phyloP scores from a whole-genome alignment of 2,329 filamentous ascomycete species.

The Ophiostoma montium region DNA sequence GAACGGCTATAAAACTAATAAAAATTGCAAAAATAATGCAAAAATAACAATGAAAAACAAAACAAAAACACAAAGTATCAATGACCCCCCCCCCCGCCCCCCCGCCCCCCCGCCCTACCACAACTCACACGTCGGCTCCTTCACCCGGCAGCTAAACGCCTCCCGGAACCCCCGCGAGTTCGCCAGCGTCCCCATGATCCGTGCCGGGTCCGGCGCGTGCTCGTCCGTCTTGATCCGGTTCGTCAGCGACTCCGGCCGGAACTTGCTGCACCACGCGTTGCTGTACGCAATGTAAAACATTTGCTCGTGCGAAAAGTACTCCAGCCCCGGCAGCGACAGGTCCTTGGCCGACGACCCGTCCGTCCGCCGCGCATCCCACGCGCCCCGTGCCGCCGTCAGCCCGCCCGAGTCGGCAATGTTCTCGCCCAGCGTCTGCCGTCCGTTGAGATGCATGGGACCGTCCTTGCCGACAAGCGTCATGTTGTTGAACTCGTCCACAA shows the following conservation, averaged over 20 bases:
- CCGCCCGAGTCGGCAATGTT: slow-evolving; percentile 62
- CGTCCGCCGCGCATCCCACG: slow-evolving; percentile 45
- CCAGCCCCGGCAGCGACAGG: slow-evolving; percentile 41
- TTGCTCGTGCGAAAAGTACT: slow-evolving; percentile 49
- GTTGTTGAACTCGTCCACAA: slow-evolving; percentile 51
- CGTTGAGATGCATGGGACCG: slow-evolving; percentile 46
- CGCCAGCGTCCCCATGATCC: slow-evolving; percentile 48
- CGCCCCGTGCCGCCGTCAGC: slow-evolving; percentile 45
- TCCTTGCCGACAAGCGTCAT: slow-evolving; percentile 44
- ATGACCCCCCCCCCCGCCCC: too few species aligned
- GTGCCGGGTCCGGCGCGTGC: slow-evolving; percentile 49
- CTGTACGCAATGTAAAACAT: slow-evolving; percentile 54
- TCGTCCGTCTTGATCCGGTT: slow-evolving; percentile 46
- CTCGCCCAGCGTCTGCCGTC: slow-evolving; percentile 49
- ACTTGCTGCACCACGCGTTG: slow-evolving; percentile 55
- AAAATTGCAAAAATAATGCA: not conserved
- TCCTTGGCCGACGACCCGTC: slow-evolving; percentile 11
- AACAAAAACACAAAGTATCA: not conserved
- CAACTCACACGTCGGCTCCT: slow-evolving; percentile 54
- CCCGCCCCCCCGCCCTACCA: too few species aligned
- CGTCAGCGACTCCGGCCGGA: slow-evolving; percentile 41
- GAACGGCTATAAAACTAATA: too few species aligned
- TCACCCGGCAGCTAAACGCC: slow-evolving; percentile 50
- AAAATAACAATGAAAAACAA: not conserved
- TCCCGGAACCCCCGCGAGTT: slow-evolving; percentile 56